A percentile compares a stretch with the other conserved stretches of the same genome.
These are phyloP conservation scores for Gaeumannomyces sp. DNA, from an alignment of 2,329 filamentous ascomycete species.

Conservation along the genomic window DNA sequence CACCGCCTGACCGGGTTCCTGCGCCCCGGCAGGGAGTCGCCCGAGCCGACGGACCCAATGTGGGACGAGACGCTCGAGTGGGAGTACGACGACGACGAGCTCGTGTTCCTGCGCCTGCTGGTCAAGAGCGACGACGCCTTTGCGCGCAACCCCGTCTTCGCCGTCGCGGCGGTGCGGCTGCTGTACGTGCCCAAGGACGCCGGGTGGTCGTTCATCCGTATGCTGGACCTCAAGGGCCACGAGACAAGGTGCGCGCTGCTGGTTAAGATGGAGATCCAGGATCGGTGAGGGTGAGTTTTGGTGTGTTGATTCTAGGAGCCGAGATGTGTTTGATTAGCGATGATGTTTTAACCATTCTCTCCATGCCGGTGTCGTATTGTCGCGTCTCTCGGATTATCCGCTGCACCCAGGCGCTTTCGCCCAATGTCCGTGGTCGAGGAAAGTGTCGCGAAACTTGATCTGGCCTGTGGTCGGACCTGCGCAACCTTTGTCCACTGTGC, in stretches of 20 bases:
- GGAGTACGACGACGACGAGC: constrained; percentile 62
- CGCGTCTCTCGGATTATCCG: no score
- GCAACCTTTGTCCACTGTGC: no score
- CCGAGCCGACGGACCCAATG: constrained; percentile 52
- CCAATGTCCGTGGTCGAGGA: no score
- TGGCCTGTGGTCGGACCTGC: no score
- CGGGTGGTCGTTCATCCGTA: constrained; percentile 58
- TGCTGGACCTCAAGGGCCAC: constrained; percentile 58
- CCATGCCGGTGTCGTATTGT: not conserved
- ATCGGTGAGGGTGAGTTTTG: not conserved
- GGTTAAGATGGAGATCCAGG: constrained; percentile 50
- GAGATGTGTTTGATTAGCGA: not conserved
- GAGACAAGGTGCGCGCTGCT: constrained; percentile 58
- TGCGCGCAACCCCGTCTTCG: constrained; percentile 54
- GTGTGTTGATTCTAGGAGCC: not conserved
- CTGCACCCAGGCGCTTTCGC: no score
- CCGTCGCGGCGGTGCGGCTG: constrained; percentile 54
- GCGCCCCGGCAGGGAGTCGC: constrained; percentile 48
- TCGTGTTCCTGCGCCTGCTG: constrained; percentile 57
- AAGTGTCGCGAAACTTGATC: no score
- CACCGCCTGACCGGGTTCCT: constrained; percentile 48
- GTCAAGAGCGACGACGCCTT: constrained; percentile 63
- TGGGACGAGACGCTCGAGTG: constrained; percentile 63
- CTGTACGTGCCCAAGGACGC: constrained; percentile 40
- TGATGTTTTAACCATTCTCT: not conserved